These are phyloP conservation scores for Penicillium salamii DNA, from an alignment of 495 filamentous ascomycete species.

Conservation along the genomic window DNA sequence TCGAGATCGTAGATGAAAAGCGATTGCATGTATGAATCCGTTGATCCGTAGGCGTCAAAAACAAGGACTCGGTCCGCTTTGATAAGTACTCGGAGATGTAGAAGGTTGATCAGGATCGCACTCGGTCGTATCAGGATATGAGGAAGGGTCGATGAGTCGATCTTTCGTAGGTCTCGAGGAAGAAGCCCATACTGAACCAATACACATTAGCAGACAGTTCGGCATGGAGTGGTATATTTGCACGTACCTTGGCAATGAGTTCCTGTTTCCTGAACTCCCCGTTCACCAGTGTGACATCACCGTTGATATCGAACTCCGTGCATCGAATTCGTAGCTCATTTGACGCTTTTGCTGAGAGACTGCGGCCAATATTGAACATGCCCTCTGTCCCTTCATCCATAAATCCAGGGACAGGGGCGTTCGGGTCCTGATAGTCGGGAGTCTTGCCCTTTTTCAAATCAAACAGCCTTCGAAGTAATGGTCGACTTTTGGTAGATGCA, in stretches of 20 bases:
- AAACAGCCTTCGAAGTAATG: conserved; percentile 57
- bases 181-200: conserved; percentile 79
- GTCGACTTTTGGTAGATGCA: conserved; percentile 41
- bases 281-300: conserved; percentile 91
- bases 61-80: conserved; percentile 91
- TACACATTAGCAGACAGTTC: not conserved
- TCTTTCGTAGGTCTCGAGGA: conserved; percentile 94
- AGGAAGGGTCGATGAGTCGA: conserved; percentile 96
- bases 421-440: conserved; percentile 21
- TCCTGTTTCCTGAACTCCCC: conserved; percentile 97
- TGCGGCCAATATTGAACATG: conserved; percentile 53
- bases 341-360: conserved; percentile 64
- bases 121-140: conserved; percentile 93
- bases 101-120: conserved; percentile 89
- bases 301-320: conserved; percentile 90
- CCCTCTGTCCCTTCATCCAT: conserved; percentile 39
- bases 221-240: not conserved
- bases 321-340: conserved; percentile 83
- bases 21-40: conserved; percentile 90
- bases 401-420: conserved; percentile 20
- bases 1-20: conserved; percentile 92
- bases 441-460: conserved; percentile 36
- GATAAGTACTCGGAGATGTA: conserved; percentile 91
- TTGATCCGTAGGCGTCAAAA: conserved; percentile 94
- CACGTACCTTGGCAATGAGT: conserved; percentile 85